phyloP scores from a whole-genome alignment of 1,284 basidiomycete genomes.

The Ganoderma lucidum region DNA sequence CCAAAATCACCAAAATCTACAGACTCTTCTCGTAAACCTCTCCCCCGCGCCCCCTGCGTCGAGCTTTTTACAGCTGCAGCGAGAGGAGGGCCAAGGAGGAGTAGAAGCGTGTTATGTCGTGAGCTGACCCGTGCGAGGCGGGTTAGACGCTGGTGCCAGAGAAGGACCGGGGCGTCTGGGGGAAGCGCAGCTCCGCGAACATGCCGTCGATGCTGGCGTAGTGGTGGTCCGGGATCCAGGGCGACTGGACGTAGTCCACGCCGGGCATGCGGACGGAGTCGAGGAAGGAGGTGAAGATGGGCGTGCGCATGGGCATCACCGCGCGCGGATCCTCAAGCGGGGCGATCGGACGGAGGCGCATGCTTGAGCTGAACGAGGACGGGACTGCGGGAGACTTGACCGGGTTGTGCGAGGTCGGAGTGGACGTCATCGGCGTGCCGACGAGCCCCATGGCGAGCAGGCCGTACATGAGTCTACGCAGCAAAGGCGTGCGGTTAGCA shows the following conservation, averaged over 20 bases:
- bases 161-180: conserved; percentile 31
- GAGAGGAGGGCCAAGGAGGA: neutral
- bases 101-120: neutral
- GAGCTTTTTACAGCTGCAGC: neutral
- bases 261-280: conserved; percentile 38
- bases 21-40: conserved; percentile 12
- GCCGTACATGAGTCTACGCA: conserved; percentile 33
- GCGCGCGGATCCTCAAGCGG: conserved; percentile 34
- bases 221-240: conserved; percentile 36
- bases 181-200: conserved; percentile 33
- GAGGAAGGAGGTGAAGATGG: conserved; percentile 39
- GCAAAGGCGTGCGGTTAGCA: conserved; percentile 5
- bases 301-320: conserved; percentile 34
- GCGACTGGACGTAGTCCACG: conserved; percentile 37
- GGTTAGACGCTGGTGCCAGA: conserved; percentile 11
- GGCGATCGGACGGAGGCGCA: conserved; percentile 29
- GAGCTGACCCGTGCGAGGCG: neutral
- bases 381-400: conserved; percentile 29
- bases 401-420: neutral
- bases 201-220: conserved; percentile 34
- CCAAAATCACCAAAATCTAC: conserved; percentile 22
- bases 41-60: neutral
- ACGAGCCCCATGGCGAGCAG: conserved; percentile 38
- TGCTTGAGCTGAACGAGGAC: conserved; percentile 15
- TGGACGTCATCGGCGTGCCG: conserved; percentile 33